Percentiles rank a stretch among this genome's conserved stretches.
Conservation (phyloP, 1,284 basidiomycete species). For the Pterula multifida region DNA sequence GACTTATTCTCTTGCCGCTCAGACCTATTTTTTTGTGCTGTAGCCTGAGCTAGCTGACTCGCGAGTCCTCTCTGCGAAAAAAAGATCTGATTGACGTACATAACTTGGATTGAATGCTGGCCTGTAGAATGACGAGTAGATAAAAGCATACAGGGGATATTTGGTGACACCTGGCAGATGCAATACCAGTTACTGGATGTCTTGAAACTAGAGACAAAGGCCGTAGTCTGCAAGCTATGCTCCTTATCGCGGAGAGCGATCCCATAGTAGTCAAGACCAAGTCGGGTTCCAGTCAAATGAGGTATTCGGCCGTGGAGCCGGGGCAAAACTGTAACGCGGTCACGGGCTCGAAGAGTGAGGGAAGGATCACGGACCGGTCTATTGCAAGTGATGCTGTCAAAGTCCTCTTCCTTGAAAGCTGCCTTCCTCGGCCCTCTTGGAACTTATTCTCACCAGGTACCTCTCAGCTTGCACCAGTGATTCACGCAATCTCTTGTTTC, state of each 20-base stretch:
- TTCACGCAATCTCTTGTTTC: background rate
- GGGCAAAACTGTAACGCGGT: background rate
- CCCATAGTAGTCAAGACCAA: background rate
- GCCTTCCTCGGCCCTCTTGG: conserved; percentile 61
- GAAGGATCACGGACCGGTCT: conserved; percentile 12
- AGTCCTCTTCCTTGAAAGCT: conserved; percentile 15
- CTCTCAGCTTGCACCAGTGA: conserved; percentile 11
- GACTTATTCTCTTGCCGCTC: background rate
- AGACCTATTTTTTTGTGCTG: background rate
- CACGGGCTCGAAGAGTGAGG: background rate
- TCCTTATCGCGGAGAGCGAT: background rate
- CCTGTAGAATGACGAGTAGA: too few relatives aligned
- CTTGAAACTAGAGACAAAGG: background rate
- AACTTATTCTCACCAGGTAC: conserved; percentile 68
- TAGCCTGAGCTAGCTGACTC: background rate
- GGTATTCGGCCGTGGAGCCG: background rate
- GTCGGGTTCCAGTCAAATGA: too few relatives aligned
- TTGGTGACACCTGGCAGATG: too few relatives aligned
- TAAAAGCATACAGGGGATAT: too few relatives aligned
- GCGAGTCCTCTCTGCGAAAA: background rate
- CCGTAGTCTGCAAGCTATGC: background rate
- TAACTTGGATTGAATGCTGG: too few relatives aligned
- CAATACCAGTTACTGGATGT: too few relatives aligned
- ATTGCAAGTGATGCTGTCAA: conserved; percentile 48
- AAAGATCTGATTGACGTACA: too few relatives aligned